phyloP scores from a whole-genome alignment of 2,329 filamentous ascomycete species.

The Colletotrichum spinosum region DNA sequence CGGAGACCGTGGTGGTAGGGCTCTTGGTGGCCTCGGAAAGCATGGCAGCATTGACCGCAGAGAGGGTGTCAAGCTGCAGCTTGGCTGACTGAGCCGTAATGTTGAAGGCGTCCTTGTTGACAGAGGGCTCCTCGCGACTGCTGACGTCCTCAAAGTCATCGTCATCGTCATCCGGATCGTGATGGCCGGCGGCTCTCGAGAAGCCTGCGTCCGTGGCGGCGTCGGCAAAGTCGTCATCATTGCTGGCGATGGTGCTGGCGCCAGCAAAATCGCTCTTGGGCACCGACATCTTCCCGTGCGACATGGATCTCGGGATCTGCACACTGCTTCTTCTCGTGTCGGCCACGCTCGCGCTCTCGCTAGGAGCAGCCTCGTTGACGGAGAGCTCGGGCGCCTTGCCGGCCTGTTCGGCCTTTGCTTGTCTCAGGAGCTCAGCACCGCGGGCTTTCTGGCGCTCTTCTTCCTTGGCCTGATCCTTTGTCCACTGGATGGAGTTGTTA shows the following conservation, averaged over 20 bases:
- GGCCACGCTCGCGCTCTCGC: slow-evolving; percentile 64
- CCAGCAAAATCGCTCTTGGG: slow-evolving; percentile 50
- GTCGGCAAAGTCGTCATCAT: slow-evolving; percentile 65
- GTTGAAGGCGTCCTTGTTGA: slow-evolving; percentile 92
- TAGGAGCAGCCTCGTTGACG: slow-evolving; percentile 55
- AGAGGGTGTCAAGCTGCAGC: slow-evolving; percentile 86
- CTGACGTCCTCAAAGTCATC: slow-evolving; percentile 82
- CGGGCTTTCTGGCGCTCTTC: slow-evolving; percentile 82
- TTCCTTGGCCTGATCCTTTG: slow-evolving; percentile 95
- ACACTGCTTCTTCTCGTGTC: slow-evolving; percentile 58
- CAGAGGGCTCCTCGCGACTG: slow-evolving; percentile 77
- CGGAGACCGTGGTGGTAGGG: slow-evolving; percentile 78
- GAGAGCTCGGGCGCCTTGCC: slow-evolving; percentile 59
- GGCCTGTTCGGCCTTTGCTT: slow-evolving; percentile 82
- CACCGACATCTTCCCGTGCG: slow-evolving; percentile 45
- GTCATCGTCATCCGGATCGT: slow-evolving; percentile 77
- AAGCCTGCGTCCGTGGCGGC: slow-evolving; percentile 57
- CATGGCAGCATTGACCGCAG: slow-evolving; percentile 85
- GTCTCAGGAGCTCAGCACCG: slow-evolving; percentile 79
- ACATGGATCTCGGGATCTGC: slow-evolving; percentile 57
- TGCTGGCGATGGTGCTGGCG: slow-evolving; percentile 60
- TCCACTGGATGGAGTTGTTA: slow-evolving; percentile 98
- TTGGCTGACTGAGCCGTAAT: slow-evolving; percentile 97
- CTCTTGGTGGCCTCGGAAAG: slow-evolving; percentile 77
- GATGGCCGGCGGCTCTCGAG: slow-evolving; percentile 47